phyloP scores from a whole-genome alignment of 176 grass and related monocot species.

The Puya raimondii region DNA sequence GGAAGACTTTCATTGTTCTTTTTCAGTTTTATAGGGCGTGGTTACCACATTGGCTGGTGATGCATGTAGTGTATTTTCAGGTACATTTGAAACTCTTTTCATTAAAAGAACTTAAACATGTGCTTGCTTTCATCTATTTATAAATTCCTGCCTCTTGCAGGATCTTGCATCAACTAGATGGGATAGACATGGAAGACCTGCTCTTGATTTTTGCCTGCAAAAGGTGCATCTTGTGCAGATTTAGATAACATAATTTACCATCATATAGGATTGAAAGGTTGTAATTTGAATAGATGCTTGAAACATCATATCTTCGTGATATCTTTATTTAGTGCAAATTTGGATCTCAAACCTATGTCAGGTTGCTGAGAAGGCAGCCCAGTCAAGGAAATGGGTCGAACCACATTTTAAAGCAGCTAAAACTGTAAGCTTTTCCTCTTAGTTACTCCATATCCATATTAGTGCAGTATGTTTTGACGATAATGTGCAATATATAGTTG shows the following conservation, averaged over 20 bases:
- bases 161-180: conserved; percentile 14
- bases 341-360: conserved; percentile 5
- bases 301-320: background rate
- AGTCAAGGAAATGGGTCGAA: conserved; percentile 15
- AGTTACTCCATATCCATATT: background rate
- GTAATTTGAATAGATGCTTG: background rate
- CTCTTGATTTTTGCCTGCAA: conserved; percentile 9
- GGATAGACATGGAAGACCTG: conserved; percentile 11
- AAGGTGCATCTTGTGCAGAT: background rate
- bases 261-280: background rate
- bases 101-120: background rate
- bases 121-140: background rate
- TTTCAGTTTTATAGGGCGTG: conserved; percentile 34
- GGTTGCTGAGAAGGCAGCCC: conserved; percentile 13
- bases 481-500: background rate
- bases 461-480: background rate
- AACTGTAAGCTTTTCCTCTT: conserved; percentile 15
- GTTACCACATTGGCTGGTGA: conserved; percentile 43
- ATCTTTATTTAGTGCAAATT: too few relatives aligned
- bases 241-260: background rate
- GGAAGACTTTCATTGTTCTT: background rate
- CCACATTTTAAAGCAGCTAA: conserved; percentile 12
- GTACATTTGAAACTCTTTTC: conserved; percentile 8
- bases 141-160: background rate
- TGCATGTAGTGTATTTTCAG: conserved; percentile 18